A percentile compares a stretch with the other conserved stretches of the same genome.
Evolutionary conservation across 345 rosid genomes (phyloP).

Genomic region (Lepidium africanum): DNA sequence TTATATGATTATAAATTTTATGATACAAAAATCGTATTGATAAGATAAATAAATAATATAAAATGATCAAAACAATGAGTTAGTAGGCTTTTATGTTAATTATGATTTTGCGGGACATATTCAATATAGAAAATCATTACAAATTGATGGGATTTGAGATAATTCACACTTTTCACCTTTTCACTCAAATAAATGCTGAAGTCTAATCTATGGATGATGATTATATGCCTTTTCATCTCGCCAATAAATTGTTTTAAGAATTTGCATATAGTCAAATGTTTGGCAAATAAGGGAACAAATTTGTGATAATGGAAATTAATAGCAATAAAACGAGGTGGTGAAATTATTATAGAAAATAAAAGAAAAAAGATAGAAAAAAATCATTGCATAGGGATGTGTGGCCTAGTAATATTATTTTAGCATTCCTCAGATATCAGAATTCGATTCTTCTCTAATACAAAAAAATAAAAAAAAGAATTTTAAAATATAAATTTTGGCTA

Average conservation of each 20-base stretch:
- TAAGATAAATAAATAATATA: not conserved
- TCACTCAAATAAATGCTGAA: constrained; percentile 22
- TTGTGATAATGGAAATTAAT: not conserved
- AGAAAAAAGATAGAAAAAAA: not conserved
- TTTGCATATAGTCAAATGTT: not conserved
- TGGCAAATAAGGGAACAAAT: not conserved
- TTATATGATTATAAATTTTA: not conserved
- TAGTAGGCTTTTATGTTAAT: not conserved
- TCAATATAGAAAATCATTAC: constrained; percentile 7
- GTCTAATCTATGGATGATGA: constrained; percentile 19
- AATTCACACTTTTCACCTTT: constrained; percentile 22
- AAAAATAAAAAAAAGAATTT: too few species aligned
- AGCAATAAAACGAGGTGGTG: not conserved
- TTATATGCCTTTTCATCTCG: not conserved
- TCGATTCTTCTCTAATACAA: too few species aligned
- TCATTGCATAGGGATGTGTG: too few species aligned
- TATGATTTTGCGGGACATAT: constrained; percentile 4
- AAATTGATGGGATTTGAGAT: constrained; percentile 11
- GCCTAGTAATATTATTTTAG: too few species aligned
- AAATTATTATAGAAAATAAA: not conserved
- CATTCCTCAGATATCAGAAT: too few species aligned
- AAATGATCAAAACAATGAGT: not conserved
- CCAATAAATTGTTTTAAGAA: not conserved
- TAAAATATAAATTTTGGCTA: too few species aligned
- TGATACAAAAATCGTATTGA: constrained; percentile 4